phyloP scores from a whole-genome alignment of 1,284 basidiomycete genomes.

The Irpex sp. region DNA sequence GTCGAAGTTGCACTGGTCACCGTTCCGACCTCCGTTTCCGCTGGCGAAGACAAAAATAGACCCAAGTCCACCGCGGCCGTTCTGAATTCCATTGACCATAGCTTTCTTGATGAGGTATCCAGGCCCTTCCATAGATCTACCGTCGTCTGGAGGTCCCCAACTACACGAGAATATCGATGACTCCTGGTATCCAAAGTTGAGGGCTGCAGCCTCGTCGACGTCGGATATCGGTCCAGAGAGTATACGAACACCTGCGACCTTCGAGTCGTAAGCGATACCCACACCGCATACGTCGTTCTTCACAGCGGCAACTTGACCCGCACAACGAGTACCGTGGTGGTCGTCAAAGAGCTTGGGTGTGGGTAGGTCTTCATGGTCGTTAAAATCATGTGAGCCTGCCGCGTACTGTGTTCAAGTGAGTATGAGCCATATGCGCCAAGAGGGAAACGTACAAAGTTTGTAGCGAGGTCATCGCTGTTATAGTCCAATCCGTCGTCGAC shows the following conservation, averaged over 20 bases:
- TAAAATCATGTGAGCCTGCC: slow-evolving; percentile 93
- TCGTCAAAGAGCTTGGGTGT: slow-evolving; percentile 88
- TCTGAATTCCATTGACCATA: slow-evolving; percentile 90
- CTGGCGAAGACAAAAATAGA: slow-evolving; percentile 97
- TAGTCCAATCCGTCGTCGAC: slow-evolving; percentile 97
- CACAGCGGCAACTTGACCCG: slow-evolving; percentile 94
- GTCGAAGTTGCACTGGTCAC: slow-evolving; percentile 99
- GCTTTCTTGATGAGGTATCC: slow-evolving; percentile 91
- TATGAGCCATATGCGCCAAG: slow-evolving; percentile 3
- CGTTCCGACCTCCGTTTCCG: slow-evolving; percentile 88
- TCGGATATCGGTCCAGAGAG: slow-evolving; percentile 96
- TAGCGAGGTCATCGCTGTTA: slow-evolving; percentile 79
- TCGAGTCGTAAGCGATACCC: slow-evolving; percentile 89
- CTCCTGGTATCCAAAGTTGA: slow-evolving; percentile 92
- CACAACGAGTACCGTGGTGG: slow-evolving; percentile 96
- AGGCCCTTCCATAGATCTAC: slow-evolving; percentile 92
- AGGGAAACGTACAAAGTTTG: slow-evolving; percentile 77
- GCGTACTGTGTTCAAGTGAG: slow-evolving; percentile 53
- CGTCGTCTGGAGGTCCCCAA: slow-evolving; percentile 98
- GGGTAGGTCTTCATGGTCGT: slow-evolving; percentile 86
- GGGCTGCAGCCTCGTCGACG: slow-evolving; percentile 93
- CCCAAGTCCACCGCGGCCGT: slow-evolving; percentile 87
- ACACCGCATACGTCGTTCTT: slow-evolving; percentile 95
- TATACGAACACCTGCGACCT: slow-evolving; percentile 92
- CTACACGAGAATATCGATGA: slow-evolving; percentile 95